phyloP scores from a whole-genome alignment of 345 rosid species.

The Salix exigua region DNA sequence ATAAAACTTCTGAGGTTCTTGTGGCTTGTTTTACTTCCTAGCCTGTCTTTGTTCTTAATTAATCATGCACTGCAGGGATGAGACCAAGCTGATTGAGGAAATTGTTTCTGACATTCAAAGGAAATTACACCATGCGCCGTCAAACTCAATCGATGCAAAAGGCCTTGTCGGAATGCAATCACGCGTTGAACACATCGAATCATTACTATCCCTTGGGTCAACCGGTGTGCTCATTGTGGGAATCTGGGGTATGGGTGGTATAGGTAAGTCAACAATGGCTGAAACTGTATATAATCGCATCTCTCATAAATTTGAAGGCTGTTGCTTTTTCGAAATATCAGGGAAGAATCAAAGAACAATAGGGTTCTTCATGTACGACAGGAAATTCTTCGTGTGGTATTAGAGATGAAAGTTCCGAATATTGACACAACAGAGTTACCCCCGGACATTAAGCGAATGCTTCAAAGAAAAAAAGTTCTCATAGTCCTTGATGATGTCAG shows the following conservation, averaged over 20 bases:
- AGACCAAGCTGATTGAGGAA: no score
- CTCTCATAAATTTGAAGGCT: background rate
- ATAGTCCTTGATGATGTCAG: constrained; percentile 7
- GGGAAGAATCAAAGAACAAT: background rate
- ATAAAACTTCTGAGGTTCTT: no score
- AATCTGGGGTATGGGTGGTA: constrained; percentile 7
- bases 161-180: no score
- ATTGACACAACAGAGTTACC: no score
- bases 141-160: no score
- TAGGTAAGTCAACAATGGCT: constrained; percentile 7
- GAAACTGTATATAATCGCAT: background rate
- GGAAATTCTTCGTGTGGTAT: background rate
- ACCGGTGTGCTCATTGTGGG: background rate
- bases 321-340: background rate
- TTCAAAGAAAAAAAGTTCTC: background rate
- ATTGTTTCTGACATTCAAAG: no score
- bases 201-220: no score
- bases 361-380: background rate
- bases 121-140: no score
- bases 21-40: no score
- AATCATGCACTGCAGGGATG: background rate
- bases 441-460: background rate
- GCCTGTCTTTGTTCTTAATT: background rate
- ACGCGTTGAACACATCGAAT: no score
- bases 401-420: background rate